Conservation (phyloP, 371 early-diverging fungal genomes). For the Actinomucor elegans region DNA sequence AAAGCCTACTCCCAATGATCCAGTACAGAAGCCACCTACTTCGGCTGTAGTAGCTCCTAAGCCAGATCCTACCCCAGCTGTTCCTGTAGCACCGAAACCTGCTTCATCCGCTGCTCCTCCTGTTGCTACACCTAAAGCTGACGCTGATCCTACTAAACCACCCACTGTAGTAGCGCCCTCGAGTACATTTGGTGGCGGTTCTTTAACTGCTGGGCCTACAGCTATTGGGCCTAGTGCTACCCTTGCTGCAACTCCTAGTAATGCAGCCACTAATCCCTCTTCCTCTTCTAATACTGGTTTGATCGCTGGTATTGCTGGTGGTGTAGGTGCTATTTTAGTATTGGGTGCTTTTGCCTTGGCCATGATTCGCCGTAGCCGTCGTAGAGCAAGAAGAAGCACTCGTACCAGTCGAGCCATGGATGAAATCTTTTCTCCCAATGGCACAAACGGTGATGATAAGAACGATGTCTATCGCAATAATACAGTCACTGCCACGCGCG, state of each 20-base stretch:
- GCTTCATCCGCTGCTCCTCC: background rate
- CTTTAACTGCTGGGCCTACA: background rate
- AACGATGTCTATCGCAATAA: slow-evolving; percentile 1
- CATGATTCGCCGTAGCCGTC: slow-evolving; percentile 19
- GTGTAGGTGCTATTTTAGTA: slow-evolving; percentile 12
- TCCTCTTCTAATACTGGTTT: slow-evolving; percentile 6
- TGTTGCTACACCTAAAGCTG: background rate
- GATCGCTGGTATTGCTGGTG: slow-evolving; percentile 30
- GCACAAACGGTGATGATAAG: background rate
- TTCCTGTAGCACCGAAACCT: background rate
- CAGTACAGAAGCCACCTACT: background rate
- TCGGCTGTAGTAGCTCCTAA: background rate
- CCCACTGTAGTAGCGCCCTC: background rate
- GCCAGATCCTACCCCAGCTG: background rate
- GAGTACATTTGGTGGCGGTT: background rate
- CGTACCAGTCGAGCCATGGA: slow-evolving; percentile 27
- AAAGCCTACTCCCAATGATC: background rate
- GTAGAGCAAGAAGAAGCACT: slow-evolving; percentile 7
- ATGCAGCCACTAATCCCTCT: background rate
- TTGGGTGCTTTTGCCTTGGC: slow-evolving; percentile 14
- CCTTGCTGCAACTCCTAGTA: background rate
- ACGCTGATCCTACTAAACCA: background rate
- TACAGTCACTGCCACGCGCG: background rate
- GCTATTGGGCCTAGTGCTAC: slow-evolving; percentile 2
- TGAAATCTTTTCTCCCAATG: slow-evolving; percentile 23